Percentiles rank a stretch among this genome's conserved stretches.
phyloP scores from a whole-genome alignment of 2,329 filamentous ascomycete genomes.

The Sporothrix variecibatus region DNA sequence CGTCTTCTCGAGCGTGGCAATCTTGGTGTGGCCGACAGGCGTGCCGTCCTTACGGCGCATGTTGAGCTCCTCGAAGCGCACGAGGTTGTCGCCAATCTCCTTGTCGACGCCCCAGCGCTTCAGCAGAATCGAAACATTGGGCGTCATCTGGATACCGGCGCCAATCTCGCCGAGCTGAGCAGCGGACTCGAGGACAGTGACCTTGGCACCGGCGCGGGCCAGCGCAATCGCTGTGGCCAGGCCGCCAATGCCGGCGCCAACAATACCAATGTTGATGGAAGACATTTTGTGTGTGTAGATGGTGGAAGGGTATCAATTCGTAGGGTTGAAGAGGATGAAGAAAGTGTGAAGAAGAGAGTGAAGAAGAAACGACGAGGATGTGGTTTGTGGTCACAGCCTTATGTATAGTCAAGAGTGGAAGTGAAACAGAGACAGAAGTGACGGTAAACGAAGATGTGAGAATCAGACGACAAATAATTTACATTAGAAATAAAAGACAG shows the following conservation, averaged over 20 bases:
- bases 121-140: conserved; percentile 44
- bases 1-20: conserved; percentile 38
- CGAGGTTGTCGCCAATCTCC: conserved; percentile 45
- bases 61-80: conserved; percentile 44
- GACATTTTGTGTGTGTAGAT: not conserved
- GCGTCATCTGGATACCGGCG: conserved; percentile 44
- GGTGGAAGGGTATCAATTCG: not conserved
- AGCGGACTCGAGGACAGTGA: conserved; percentile 47
- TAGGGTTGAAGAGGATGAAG: not conserved
- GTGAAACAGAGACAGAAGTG: not conserved
- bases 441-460: not conserved
- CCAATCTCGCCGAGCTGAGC: conserved; percentile 42
- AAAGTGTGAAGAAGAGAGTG: not conserved
- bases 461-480: not conserved
- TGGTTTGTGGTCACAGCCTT: not conserved
- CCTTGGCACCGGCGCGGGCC: conserved; percentile 37
- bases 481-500: not conserved
- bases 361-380: not conserved
- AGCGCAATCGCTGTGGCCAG: conserved; percentile 42
- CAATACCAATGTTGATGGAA: conserved; percentile 19
- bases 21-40: conserved; percentile 41
- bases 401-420: not conserved
- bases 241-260: conserved; percentile 26
- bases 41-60: conserved; percentile 44
- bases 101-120: conserved; percentile 44